Conservation (phyloP, 1,284 basidiomycete species). For the Irpex lacteus region DNA sequence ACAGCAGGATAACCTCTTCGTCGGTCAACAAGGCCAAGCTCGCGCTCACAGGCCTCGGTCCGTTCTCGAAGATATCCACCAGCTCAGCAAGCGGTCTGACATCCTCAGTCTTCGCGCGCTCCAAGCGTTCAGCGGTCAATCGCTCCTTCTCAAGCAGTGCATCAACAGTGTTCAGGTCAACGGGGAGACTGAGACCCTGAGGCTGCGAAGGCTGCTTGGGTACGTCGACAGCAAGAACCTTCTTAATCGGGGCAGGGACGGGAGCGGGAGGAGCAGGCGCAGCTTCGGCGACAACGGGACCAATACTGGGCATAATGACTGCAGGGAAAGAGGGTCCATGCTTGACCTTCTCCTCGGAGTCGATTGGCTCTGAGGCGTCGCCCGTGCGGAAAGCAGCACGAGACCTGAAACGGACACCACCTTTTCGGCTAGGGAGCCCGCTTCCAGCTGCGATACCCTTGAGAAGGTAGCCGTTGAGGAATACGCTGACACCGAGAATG, state of each 20-base stretch:
- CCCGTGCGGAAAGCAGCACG: conserved; percentile 21
- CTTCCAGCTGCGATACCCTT: conserved; percentile 65
- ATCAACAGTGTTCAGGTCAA: conserved; percentile 35
- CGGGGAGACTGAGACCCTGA: conserved; percentile 22
- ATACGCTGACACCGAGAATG: conserved; percentile 82
- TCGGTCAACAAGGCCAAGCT: conserved; percentile 73
- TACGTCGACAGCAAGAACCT: not conserved
- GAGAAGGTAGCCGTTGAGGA: conserved; percentile 92
- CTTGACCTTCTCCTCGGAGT: conserved; percentile 20
- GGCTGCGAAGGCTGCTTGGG: conserved; percentile 10
- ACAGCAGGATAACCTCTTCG: conserved; percentile 89
- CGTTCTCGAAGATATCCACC: conserved; percentile 84
- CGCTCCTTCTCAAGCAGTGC: conserved; percentile 31
- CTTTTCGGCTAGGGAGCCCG: conserved; percentile 20
- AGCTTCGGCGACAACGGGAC: conserved; percentile 15
- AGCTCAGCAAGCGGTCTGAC: conserved; percentile 75
- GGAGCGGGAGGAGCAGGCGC: conserved; percentile 21
- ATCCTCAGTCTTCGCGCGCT: conserved; percentile 9
- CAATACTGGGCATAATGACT: conserved; percentile 10
- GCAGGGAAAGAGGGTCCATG: not conserved
- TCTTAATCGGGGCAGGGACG: conserved; percentile 17
- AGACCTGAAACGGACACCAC: conserved; percentile 28
- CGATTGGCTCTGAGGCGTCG: conserved; percentile 23
- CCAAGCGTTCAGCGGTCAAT: conserved; percentile 3
- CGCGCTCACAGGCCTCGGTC: conserved; percentile 62